phyloP scores from a whole-genome alignment of 345 rosid genomes.

The Rhizophora mangle region DNA sequence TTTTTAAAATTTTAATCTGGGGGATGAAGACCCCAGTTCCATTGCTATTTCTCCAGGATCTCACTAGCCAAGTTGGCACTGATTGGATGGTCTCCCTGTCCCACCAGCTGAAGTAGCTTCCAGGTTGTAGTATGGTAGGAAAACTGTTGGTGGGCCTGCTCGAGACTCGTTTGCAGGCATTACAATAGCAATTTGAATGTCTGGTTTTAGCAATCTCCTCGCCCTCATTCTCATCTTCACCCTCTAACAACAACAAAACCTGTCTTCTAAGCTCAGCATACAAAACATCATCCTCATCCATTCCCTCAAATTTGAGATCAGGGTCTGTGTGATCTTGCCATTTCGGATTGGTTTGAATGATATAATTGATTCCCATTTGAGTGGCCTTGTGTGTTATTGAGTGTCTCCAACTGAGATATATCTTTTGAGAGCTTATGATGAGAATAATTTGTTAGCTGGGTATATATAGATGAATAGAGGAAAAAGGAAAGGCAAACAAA shows the following conservation, averaged over 20 bases:
- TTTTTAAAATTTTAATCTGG: not conserved
- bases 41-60: constrained; percentile 14
- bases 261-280: constrained; percentile 24
- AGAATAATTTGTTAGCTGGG: no score
- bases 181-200: not conserved
- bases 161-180: not conserved
- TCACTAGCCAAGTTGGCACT: constrained; percentile 7
- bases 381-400: not conserved
- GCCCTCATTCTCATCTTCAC: no score
- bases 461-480: no score
- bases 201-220: not conserved
- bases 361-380: not conserved
- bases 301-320: not conserved
- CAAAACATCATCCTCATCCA: constrained; percentile 20
- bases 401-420: not conserved
- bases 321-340: not conserved
- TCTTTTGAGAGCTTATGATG: no score
- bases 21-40: constrained; percentile 37
- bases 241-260: constrained; percentile 16
- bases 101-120: constrained; percentile 2
- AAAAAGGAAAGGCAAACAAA: not conserved
- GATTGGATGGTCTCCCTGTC: not conserved
- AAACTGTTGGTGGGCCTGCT: not conserved
- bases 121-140: not conserved
- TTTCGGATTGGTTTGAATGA: not conserved